Evolutionary conservation across 176 grass and related monocot genomes (phyloP).

Genomic region (Cenchrus fungigraminus): DNA sequence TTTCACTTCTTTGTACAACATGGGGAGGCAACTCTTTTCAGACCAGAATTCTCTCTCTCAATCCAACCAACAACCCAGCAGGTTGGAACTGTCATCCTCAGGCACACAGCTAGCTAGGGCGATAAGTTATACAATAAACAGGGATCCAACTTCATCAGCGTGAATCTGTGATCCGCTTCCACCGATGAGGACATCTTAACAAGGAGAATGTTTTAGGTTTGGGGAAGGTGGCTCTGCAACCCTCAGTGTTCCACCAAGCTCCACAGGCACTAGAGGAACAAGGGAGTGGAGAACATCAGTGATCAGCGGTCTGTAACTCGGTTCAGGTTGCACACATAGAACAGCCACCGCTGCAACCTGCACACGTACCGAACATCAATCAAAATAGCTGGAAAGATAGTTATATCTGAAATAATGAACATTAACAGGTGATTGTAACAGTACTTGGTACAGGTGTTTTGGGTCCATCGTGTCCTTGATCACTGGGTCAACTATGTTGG

Average conservation of each 20-base stretch:
- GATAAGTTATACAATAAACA: slow-evolving; percentile 39
- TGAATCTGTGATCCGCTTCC: not conserved
- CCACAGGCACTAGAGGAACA: slow-evolving; percentile 79
- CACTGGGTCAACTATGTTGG: slow-evolving; percentile 91
- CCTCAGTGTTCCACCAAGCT: slow-evolving; percentile 87
- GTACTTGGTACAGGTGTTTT: slow-evolving; percentile 96
- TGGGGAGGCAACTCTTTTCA: slow-evolving; percentile 26
- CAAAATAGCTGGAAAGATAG: slow-evolving; percentile 15
- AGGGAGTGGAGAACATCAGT: slow-evolving; percentile 97
- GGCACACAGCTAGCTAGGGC: not conserved
- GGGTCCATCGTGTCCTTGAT: slow-evolving; percentile 91
- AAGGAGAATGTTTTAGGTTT: slow-evolving; percentile 37
- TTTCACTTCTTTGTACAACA: slow-evolving; percentile 49
- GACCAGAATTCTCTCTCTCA: slow-evolving; percentile 37
- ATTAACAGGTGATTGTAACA: slow-evolving; percentile 19
- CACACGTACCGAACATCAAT: slow-evolving; percentile 6
- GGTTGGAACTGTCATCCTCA: slow-evolving; percentile 40
- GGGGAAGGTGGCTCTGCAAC: slow-evolving; percentile 52
- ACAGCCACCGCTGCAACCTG: slow-evolving; percentile 96
- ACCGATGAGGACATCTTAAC: slow-evolving; percentile 26
- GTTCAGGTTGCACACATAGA: slow-evolving; percentile 90
- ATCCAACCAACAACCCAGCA: not conserved
- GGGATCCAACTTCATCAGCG: not conserved
- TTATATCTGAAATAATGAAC: slow-evolving; percentile 5
- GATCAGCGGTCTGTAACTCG: slow-evolving; percentile 95